Evolutionary conservation across 352 stramenopile genomes (phyloP).

Genomic region (Phytophthora pluvialis): DNA sequence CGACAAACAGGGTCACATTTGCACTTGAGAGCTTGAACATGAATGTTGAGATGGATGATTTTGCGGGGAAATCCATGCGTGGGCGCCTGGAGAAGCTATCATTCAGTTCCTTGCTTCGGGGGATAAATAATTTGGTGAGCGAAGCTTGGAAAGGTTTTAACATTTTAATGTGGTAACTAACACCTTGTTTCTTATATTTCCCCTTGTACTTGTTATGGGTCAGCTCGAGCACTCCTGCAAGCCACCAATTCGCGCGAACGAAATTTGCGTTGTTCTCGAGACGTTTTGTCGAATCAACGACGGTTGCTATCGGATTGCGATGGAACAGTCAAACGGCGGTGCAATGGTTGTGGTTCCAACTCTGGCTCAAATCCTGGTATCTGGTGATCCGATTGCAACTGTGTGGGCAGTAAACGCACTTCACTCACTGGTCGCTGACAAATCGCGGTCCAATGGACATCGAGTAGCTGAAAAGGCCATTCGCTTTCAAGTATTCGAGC

Average conservation of each 20-base stretch:
- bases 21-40: conserved; percentile 77
- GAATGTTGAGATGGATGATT: conserved; percentile 72
- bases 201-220: not conserved
- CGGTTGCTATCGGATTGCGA: conserved; percentile 68
- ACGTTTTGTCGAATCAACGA: conserved; percentile 78
- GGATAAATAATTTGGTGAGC: conserved; percentile 70
- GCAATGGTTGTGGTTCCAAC: conserved; percentile 48
- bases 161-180: not conserved
- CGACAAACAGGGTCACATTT: conserved; percentile 71
- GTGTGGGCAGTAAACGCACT: conserved; percentile 69
- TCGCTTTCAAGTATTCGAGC: conserved; percentile 64
- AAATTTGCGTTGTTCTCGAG: conserved; percentile 73
- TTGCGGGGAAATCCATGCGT: conserved; percentile 52
- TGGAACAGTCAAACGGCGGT: conserved; percentile 53
- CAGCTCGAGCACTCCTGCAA: conserved; percentile 75
- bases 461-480: conserved; percentile 61
- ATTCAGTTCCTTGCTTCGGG: conserved; percentile 57
- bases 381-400: conserved; percentile 56
- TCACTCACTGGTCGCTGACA: conserved; percentile 68
- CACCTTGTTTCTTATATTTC: conserved; percentile 2
- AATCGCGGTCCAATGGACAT: conserved; percentile 45
- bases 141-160: not conserved
- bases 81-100: conserved; percentile 61
- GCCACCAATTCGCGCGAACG: conserved; percentile 62
- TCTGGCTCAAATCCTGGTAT: conserved; percentile 55